A percentile compares a stretch with the other conserved stretches of the same genome.
Evolutionary conservation across 1,284 basidiomycete species (phyloP).

Genomic region (Cutaneotrichosporon sp.): DNA sequence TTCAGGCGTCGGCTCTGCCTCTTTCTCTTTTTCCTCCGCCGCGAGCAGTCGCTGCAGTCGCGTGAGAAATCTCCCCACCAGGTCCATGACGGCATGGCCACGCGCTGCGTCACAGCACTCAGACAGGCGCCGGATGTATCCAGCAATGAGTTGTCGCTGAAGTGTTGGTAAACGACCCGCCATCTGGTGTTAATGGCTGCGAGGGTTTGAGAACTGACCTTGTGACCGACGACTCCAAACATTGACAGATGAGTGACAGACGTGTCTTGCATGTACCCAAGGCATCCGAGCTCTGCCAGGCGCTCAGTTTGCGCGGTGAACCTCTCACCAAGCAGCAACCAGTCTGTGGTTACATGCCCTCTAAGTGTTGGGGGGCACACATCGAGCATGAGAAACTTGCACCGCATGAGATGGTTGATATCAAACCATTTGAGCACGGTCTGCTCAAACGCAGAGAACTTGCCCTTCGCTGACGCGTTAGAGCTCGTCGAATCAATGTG

Average conservation of each 20-base stretch:
- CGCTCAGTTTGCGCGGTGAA: constrained; percentile 9
- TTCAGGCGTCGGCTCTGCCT: not conserved
- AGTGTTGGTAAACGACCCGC: constrained; percentile 1
- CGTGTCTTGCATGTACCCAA: constrained; percentile 18
- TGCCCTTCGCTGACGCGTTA: not conserved
- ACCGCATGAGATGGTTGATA: constrained; percentile 7
- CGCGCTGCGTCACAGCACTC: constrained; percentile 5
- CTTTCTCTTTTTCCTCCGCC: not conserved
- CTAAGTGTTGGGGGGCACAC: not conserved
- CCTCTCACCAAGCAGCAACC: constrained; percentile 5
- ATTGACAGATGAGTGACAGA: constrained; percentile 11
- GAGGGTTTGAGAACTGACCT: no score
- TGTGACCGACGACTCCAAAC: constrained; percentile 10
- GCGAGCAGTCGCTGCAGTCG: not conserved
- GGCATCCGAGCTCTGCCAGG: constrained; percentile 2
- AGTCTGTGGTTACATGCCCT: constrained; percentile 2
- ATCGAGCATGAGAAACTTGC: constrained; percentile 12
- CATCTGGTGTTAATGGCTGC: constrained; percentile 1
- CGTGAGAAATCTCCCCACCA: constrained; percentile 14
- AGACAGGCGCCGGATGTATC: constrained; percentile 2
- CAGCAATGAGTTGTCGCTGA: constrained; percentile 3
- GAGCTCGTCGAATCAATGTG: not conserved
- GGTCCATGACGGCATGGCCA: constrained; percentile 1
- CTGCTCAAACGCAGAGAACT: constrained; percentile 9
- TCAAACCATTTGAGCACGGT: constrained; percentile 13